Evolutionary conservation across 495 filamentous ascomycete genomes (phyloP).

Genomic region (Tuber borchii): DNA sequence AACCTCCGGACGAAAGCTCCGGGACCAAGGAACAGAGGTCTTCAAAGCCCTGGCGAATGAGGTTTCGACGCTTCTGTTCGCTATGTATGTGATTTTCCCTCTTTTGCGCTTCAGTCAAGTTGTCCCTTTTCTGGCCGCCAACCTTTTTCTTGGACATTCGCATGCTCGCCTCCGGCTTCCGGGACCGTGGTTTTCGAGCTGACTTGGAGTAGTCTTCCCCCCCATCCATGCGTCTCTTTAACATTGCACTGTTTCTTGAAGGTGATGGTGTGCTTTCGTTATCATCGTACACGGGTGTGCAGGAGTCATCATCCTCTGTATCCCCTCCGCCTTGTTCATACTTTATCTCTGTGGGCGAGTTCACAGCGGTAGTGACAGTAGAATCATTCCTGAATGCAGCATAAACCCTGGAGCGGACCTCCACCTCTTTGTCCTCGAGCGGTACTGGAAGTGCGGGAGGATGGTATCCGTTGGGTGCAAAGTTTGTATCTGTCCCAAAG

Average conservation of each 20-base stretch:
- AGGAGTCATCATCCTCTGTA: constrained; percentile 31
- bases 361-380: constrained; percentile 35
- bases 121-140: constrained; percentile 54
- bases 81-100: constrained; percentile 81
- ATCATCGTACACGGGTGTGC: constrained; percentile 34
- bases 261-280: constrained; percentile 32
- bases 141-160: constrained; percentile 37
- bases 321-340: constrained; percentile 37
- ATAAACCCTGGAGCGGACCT: constrained; percentile 39
- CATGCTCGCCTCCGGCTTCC: constrained; percentile 31
- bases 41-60: constrained; percentile 72
- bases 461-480: constrained; percentile 41
- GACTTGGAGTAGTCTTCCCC: constrained; percentile 37
- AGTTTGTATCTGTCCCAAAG: constrained; percentile 41
- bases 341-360: constrained; percentile 41
- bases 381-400: constrained; percentile 39
- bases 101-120: constrained; percentile 77
- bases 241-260: constrained; percentile 26
- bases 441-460: constrained; percentile 29
- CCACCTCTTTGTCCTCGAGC: constrained; percentile 36
- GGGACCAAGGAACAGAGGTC: constrained; percentile 67
- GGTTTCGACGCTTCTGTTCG: constrained; percentile 74
- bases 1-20: constrained; percentile 58
- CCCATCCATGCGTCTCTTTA: constrained; percentile 38
- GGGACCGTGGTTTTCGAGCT: constrained; percentile 32